Evolutionary conservation across 768 basidiomycete genomes (phyloP).

Genomic region (Auricularia sp.): DNA sequence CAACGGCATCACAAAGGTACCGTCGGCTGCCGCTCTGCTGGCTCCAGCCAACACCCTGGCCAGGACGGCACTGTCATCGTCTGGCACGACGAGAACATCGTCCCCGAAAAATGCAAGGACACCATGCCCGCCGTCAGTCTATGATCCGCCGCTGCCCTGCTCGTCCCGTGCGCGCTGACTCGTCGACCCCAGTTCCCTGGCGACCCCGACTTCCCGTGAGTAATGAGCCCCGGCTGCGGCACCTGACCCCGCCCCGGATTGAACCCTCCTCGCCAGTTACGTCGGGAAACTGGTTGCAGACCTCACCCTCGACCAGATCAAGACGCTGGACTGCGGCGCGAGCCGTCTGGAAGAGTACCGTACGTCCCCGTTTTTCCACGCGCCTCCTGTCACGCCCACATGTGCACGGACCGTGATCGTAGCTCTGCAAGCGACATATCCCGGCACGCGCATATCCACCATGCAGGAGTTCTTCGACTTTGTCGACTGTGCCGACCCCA

Average conservation of each 20-base stretch:
- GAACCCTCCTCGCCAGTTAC: constrained; percentile 25
- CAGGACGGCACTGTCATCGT: constrained; percentile 71
- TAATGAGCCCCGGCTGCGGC: not conserved
- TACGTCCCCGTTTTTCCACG: constrained; percentile 24
- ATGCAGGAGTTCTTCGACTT: constrained; percentile 68
- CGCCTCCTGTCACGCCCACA: constrained; percentile 4
- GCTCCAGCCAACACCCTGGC: not conserved
- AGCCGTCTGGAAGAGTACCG: constrained; percentile 48
- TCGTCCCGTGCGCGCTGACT: not conserved
- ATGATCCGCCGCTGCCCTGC: not conserved
- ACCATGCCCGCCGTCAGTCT: constrained; percentile 49
- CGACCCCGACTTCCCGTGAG: constrained; percentile 49
- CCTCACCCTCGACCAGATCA: constrained; percentile 67
- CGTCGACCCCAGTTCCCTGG: constrained; percentile 31
- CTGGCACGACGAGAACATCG: constrained; percentile 70
- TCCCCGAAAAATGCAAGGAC: constrained; percentile 55
- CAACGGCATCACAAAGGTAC: constrained; percentile 65
- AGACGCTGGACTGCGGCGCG: constrained; percentile 75
- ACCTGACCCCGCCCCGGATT: not conserved
- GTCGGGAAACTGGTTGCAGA: constrained; percentile 71
- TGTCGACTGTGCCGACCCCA: constrained; percentile 59
- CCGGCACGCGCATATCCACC: constrained; percentile 63
- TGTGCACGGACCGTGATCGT: not conserved
- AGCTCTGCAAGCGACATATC: constrained; percentile 59
- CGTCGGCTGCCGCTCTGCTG: not conserved